phyloP scores from a whole-genome alignment of 108 stramenopile species.

The Pseudonitzschia pungens region DNA sequence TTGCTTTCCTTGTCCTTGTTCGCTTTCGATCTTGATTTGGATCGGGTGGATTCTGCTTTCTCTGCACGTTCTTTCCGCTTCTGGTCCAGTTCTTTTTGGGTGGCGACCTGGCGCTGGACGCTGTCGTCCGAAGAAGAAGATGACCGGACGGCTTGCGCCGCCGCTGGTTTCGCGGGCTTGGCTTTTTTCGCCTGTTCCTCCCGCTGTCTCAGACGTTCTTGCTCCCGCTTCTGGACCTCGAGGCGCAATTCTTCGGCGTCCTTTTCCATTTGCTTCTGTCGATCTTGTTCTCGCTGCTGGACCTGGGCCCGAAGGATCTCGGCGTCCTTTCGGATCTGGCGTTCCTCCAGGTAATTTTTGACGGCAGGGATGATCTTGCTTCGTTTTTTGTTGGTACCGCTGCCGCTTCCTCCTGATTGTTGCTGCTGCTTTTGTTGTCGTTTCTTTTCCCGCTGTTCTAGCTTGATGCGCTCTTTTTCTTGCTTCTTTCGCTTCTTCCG shows the following conservation, averaged over 20 bases:
- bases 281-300: not conserved
- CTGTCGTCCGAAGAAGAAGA: no score
- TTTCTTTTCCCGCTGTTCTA: not conserved
- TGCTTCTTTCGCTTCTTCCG: not conserved
- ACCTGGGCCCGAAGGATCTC: not conserved
- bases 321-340: constrained; percentile 15
- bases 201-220: not conserved
- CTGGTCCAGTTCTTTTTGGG: constrained; percentile 15
- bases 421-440: not conserved
- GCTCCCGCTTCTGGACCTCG: constrained; percentile 4
- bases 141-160: not conserved
- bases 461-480: constrained; percentile 2
- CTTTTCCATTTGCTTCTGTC: not conserved
- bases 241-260: constrained; percentile 16
- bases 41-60: no score
- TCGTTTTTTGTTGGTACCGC: not conserved
- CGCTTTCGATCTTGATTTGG: no score
- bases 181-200: not conserved
- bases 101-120: not conserved
- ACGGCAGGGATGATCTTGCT: not conserved
- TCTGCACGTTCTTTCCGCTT: no score
- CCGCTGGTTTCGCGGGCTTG: not conserved
- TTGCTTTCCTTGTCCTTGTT: constrained; percentile 2
- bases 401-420: not conserved
- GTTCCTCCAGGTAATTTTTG: not conserved